A percentile compares a stretch with the other conserved stretches of the same genome.
Evolutionary conservation across 257 asterid species (phyloP).

Genomic region (Misopates orontium): DNA sequence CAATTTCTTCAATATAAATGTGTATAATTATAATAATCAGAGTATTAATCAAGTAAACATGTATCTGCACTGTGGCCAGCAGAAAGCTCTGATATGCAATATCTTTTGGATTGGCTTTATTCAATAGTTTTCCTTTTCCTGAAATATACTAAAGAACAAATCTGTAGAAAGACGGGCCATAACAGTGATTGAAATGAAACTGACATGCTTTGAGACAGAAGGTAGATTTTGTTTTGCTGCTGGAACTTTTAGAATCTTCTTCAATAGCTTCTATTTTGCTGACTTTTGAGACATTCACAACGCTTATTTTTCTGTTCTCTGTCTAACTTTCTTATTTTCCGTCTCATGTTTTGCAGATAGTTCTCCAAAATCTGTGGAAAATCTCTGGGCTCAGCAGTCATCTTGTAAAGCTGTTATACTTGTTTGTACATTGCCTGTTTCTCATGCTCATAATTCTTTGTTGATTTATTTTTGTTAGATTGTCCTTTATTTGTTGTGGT

Average conservation of each 20-base stretch:
- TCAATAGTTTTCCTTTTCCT: neutral
- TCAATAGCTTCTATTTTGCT: neutral
- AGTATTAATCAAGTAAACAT: conserved; percentile 9
- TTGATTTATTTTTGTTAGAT: neutral
- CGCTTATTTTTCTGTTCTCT: conserved; percentile 20
- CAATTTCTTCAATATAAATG: neutral
- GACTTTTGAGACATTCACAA: conserved; percentile 3
- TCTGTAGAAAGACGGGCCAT: neutral
- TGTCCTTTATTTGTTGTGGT: too few species aligned
- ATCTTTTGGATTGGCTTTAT: neutral
- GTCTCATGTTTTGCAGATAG: conserved; percentile 45
- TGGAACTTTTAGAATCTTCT: conserved; percentile 12
- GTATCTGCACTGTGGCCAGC: neutral
- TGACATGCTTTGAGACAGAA: neutral
- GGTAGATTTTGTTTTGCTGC: conserved; percentile 2
- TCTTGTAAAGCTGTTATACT: conserved; percentile 84
- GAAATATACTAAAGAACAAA: conserved; percentile 2
- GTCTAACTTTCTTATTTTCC: conserved; percentile 3
- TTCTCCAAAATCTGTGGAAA: conserved; percentile 59
- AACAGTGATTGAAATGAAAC: neutral
- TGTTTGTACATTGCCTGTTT: conserved; percentile 89
- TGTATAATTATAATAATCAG: neutral
- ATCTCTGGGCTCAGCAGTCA: conserved; percentile 48
- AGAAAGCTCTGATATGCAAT: neutral
- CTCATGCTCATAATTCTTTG: conserved; percentile 27